These are phyloP conservation scores for Sphaerobolus stellatus DNA, from an alignment of 1,284 basidiomycete genomes.

Conservation along the genomic window DNA sequence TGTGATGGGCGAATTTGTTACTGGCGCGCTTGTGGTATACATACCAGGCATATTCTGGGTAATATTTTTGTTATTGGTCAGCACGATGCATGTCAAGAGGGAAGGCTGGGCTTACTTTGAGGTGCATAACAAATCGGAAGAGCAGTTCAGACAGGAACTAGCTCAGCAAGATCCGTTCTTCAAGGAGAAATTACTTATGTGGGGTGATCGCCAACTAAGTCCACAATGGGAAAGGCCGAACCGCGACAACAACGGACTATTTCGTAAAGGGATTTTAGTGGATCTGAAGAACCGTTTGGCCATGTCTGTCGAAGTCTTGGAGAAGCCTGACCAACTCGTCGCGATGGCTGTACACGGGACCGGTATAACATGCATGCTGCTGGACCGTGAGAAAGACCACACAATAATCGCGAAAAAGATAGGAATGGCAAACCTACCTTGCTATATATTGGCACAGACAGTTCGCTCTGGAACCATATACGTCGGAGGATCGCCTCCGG, in stretches of 20 bases:
- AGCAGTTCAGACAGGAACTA: not conserved
- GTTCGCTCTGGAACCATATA: not conserved
- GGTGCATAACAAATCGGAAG: too few relatives aligned
- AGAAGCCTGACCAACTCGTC: not conserved
- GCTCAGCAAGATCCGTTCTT: not conserved
- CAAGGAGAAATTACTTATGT: not conserved
- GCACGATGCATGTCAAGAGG: not conserved
- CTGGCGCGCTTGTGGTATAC: too few relatives aligned
- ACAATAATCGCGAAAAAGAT: not conserved
- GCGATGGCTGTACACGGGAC: not conserved
- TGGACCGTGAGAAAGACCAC: not conserved
- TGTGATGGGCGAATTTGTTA: too few relatives aligned
- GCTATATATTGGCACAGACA: not conserved
- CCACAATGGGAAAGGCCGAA: not conserved
- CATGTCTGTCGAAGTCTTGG: not conserved
- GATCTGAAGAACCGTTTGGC: not conserved
- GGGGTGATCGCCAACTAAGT: not conserved
- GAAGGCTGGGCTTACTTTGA: not conserved
- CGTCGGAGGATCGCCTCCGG: not conserved
- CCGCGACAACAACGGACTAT: too few relatives aligned
- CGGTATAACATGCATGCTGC: not conserved
- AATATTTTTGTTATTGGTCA: not conserved
- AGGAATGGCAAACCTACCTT: not conserved
- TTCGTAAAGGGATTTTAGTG: not conserved
- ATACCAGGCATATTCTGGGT: not conserved